Conservation (phyloP, 805 yeast genomes). For the Suhomyces faveliae region DNA sequence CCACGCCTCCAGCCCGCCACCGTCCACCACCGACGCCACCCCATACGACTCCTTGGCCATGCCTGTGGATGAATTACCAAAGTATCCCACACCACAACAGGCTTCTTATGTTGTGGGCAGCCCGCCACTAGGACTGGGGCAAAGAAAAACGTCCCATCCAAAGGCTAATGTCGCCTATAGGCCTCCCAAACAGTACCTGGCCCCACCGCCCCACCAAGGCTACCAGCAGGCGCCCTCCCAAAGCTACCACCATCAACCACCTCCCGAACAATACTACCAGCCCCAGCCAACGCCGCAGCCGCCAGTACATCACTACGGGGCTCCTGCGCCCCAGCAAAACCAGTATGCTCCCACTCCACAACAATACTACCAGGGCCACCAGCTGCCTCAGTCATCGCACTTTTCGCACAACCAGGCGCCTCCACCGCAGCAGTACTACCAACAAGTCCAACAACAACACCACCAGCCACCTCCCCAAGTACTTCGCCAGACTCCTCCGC, state of each 20-base stretch:
- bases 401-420: conserved; percentile 8
- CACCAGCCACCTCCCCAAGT: conserved; percentile 15
- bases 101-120: conserved; percentile 32
- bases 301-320: conserved; percentile 11
- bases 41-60: conserved; percentile 8
- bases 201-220: conserved; percentile 8
- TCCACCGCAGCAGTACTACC: conserved; percentile 3
- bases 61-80: conserved; percentile 40
- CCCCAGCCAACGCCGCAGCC: conserved; percentile 9
- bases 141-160: conserved; percentile 6
- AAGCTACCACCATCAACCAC: conserved; percentile 10
- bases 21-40: background rate
- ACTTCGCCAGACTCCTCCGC: conserved; percentile 13
- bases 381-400: conserved; percentile 11
- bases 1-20: no score
- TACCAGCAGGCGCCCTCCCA: conserved; percentile 14
- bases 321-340: conserved; percentile 18
- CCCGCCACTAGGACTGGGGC: conserved; percentile 8
- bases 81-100: conserved; percentile 47
- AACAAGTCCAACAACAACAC: background rate
- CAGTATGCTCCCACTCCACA: conserved; percentile 12
- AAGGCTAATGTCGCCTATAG: conserved; percentile 7
- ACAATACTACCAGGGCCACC: conserved; percentile 13
- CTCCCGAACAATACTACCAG: conserved; percentile 9
- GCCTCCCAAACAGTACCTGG: conserved; percentile 11